A percentile compares a stretch with the other conserved stretches of the same genome.
Conservation (phyloP, 768 basidiomycete species). For the Xerocomus brunneocitrinus region DNA sequence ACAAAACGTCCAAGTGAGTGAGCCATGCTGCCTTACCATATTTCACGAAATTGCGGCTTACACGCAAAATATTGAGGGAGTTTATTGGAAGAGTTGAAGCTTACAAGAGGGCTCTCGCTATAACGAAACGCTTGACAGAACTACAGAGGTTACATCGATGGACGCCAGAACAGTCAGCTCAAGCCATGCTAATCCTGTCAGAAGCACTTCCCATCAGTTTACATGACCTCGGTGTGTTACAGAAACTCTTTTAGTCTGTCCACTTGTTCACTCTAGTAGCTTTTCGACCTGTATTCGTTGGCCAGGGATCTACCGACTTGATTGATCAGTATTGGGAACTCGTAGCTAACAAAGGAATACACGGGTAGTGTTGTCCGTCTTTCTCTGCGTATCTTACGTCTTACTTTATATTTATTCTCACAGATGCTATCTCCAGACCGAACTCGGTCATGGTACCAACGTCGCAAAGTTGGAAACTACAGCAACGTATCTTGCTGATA, state of each 20-base stretch:
- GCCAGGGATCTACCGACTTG: constrained; percentile 55
- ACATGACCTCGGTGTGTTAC: constrained; percentile 33
- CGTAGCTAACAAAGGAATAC: constrained; percentile 50
- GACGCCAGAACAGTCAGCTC: constrained; percentile 42
- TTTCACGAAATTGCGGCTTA: not conserved
- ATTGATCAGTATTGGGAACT: constrained; percentile 48
- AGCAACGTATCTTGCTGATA: constrained; percentile 65
- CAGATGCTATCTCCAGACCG: constrained; percentile 73
- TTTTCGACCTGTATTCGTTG: constrained; percentile 63
- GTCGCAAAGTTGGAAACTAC: constrained; percentile 69
- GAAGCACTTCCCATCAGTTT: constrained; percentile 48
- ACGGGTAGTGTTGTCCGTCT: constrained; percentile 35
- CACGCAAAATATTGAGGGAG: constrained; percentile 34
- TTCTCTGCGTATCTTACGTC: not conserved
- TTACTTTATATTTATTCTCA: not conserved
- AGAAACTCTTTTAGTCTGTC: constrained; percentile 21
- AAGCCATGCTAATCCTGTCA: constrained; percentile 47
- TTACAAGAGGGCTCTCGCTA: constrained; percentile 49
- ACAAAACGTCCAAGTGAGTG: constrained; percentile 50
- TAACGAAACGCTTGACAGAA: constrained; percentile 56
- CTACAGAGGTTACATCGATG: constrained; percentile 52
- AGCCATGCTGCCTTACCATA: not conserved
- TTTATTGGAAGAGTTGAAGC: constrained; percentile 56
- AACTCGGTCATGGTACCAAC: constrained; percentile 75
- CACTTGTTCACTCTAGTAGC: constrained; percentile 27